A percentile compares a stretch with the other conserved stretches of the same genome.
phyloP scores from a whole-genome alignment of 352 stramenopile genomes.

The Pythium sukuiense region DNA sequence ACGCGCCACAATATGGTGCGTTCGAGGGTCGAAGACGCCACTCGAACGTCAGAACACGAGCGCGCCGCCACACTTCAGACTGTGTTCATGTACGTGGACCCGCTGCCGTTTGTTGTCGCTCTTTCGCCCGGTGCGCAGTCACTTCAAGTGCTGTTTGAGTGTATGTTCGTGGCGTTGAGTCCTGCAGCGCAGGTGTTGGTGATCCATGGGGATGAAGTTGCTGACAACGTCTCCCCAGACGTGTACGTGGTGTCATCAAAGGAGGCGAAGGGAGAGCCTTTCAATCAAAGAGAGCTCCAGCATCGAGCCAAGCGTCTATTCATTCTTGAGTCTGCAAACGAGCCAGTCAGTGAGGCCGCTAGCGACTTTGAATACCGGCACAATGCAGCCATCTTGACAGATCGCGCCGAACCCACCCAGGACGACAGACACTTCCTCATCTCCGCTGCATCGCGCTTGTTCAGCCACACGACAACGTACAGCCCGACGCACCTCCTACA shows the following conservation, averaged over 20 bases:
- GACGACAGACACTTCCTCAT: neutral
- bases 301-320: neutral
- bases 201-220: conserved; percentile 7
- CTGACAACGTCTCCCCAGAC: neutral
- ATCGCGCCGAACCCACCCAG: no score
- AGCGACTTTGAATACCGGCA: no score
- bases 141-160: conserved; percentile 25
- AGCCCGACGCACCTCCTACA: neutral
- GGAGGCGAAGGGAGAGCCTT: neutral
- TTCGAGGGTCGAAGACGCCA: no score
- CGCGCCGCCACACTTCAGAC: neutral
- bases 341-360: no score
- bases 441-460: neutral
- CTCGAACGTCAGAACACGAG: no score
- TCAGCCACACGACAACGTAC: neutral
- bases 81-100: neutral
- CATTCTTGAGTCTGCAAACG: neutral
- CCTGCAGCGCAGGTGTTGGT: conserved; percentile 28
- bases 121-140: neutral
- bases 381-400: no score
- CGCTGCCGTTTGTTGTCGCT: neutral
- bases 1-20: neutral
- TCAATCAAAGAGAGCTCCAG: neutral
- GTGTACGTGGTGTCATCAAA: neutral
- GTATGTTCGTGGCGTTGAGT: conserved; percentile 30